phyloP scores from a whole-genome alignment of 495 filamentous ascomycete species.

The Trichocladium antarcticum region DNA sequence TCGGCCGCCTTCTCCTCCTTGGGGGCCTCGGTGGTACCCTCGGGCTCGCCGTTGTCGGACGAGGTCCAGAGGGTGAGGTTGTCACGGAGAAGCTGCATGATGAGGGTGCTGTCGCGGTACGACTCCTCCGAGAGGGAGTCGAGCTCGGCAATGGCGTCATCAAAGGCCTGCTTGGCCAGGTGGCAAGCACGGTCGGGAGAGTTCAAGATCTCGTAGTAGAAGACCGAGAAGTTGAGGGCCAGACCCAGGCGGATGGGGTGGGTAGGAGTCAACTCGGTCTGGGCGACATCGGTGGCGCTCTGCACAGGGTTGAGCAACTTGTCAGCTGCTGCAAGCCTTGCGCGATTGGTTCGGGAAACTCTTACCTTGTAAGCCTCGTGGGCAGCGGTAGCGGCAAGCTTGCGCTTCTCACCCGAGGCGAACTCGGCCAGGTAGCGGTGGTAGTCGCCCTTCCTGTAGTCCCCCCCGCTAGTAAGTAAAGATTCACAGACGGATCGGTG shows the following conservation, averaged over 20 bases:
- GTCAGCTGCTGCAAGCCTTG: neutral
- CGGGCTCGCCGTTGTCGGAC: constrained; percentile 77
- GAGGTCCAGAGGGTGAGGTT: constrained; percentile 99
- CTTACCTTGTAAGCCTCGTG: constrained; percentile 98
- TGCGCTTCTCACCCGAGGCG: constrained; percentile 96
- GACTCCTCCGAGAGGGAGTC: constrained; percentile 98
- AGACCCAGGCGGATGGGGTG: constrained; percentile 98
- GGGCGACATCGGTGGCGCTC: constrained; percentile 96
- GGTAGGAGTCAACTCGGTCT: constrained; percentile 93
- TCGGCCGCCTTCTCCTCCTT: constrained; percentile 51
- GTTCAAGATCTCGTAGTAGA: constrained; percentile 99
- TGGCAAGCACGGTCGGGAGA: constrained; percentile 98
- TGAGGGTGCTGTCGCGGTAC: constrained; percentile 98
- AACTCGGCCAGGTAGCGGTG: constrained; percentile 99
- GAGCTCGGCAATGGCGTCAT: constrained; percentile 98
- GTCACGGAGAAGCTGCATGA: constrained; percentile 98
- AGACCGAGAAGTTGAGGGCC: constrained; percentile 98
- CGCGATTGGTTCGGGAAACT: neutral
- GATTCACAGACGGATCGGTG: neutral
- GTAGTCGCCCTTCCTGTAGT: constrained; percentile 94
- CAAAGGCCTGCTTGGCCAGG: constrained; percentile 97
- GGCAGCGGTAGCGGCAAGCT: constrained; percentile 87
- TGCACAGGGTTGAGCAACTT: constrained; percentile 30
- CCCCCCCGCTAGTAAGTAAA: constrained; percentile 1
- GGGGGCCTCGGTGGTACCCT: constrained; percentile 52